phyloP scores from a whole-genome alignment of 345 rosid genomes.

The Euphorbia peplus region DNA sequence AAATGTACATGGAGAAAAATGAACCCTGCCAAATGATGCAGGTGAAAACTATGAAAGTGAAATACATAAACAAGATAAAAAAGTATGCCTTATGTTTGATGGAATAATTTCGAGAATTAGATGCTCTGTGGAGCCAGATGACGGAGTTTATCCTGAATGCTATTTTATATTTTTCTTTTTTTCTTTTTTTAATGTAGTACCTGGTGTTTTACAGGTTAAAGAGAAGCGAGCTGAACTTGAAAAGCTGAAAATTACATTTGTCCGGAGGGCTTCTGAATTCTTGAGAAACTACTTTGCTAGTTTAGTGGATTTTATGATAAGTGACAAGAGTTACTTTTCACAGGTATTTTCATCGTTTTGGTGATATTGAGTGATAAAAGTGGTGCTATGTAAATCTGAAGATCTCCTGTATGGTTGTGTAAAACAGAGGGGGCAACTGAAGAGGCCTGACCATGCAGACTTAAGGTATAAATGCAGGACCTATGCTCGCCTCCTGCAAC shows the following conservation, averaged over 20 bases:
- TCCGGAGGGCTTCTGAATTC: conserved; percentile 91
- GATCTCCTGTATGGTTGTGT: conserved; percentile 17
- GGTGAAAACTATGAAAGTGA: not conserved
- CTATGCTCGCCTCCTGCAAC: conserved; percentile 97
- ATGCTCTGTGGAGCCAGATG: not conserved
- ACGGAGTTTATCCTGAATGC: not conserved
- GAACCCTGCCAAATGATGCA: not conserved
- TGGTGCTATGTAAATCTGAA: conserved; percentile 18
- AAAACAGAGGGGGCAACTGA: conserved; percentile 90
- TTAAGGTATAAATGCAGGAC: conserved; percentile 98
- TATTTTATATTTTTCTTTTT: no score
- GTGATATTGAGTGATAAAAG: conserved; percentile 6
- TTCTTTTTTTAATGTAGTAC: conserved; percentile 10
- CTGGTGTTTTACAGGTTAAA: conserved; percentile 52
- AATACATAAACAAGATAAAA: not conserved
- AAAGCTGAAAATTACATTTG: conserved; percentile 74
- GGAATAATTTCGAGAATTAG: not conserved
- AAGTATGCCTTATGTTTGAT: not conserved
- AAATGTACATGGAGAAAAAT: not conserved
- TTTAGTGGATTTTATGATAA: conserved; percentile 98
- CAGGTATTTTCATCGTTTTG: conserved; percentile 48
- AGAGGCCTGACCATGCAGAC: conserved; percentile 99
- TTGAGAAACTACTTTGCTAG: conserved; percentile 93
- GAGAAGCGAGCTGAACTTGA: conserved; percentile 86
- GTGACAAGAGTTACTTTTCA: conserved; percentile 97